These are phyloP conservation scores for Sphaerobolus stellatus DNA, from an alignment of 1,284 basidiomycete genomes.

Conservation along the genomic window DNA sequence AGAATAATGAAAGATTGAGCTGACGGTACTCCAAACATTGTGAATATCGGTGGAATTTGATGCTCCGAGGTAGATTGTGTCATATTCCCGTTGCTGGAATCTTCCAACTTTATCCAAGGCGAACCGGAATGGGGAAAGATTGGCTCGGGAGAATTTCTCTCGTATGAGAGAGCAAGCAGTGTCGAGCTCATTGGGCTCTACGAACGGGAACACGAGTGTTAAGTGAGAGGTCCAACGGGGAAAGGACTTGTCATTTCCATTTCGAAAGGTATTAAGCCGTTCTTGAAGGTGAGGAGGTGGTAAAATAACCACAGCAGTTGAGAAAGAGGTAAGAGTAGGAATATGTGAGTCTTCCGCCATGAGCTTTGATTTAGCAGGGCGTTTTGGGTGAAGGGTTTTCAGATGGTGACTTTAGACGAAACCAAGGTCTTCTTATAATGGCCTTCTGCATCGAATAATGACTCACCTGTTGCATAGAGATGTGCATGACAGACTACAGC, in stretches of 20 bases:
- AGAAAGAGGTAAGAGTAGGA: conserved; percentile 7
- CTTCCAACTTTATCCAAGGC: conserved; percentile 15
- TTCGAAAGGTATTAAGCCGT: conserved; percentile 13
- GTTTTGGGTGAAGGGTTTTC: no score
- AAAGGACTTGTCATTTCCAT: conserved; percentile 16
- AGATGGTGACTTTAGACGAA: no score
- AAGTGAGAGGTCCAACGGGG: conserved; percentile 22
- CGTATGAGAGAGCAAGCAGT: conserved; percentile 9
- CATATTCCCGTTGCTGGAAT: conserved; percentile 17
- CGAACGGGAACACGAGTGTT: conserved; percentile 21
- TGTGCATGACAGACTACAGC: no score
- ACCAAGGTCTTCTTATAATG: no score
- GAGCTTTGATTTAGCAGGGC: no score
- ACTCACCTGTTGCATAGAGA: no score
- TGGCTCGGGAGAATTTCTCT: conserved; percentile 5
- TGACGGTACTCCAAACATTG: conserved; percentile 15
- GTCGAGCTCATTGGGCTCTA: conserved; percentile 11
- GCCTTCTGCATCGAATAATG: no score
- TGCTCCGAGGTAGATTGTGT: conserved; percentile 19
- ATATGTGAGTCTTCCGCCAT: not conserved
- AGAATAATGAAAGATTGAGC: conserved; percentile 16
- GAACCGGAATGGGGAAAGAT: conserved; percentile 19
- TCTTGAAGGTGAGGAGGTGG: conserved; percentile 12
- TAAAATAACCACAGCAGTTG: conserved; percentile 13
- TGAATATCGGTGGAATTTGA: conserved; percentile 14